phyloP scores from a whole-genome alignment of 2,329 filamentous ascomycete genomes.

The Colletotrichum chrysophilum region DNA sequence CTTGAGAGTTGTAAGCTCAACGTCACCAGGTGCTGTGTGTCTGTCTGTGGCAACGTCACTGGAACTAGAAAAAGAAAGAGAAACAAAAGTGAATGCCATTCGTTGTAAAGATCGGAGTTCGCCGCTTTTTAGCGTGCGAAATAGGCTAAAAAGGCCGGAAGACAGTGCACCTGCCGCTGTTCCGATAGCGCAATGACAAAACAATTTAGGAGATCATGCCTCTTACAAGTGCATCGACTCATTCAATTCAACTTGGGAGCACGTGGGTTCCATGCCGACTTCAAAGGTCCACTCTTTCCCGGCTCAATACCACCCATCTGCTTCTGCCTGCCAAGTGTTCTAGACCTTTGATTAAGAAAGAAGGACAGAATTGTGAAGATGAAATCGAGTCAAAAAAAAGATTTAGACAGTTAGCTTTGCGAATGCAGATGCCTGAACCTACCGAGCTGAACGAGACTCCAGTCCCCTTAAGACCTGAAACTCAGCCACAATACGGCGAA shows the following conservation, averaged over 20 bases:
- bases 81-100: no score
- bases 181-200: not conserved
- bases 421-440: not conserved
- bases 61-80: no score
- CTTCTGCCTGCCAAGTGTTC: not conserved
- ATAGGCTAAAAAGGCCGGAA: not conserved
- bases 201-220: not conserved
- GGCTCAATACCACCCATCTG: not conserved
- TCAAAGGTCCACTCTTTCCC: not conserved
- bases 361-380: not conserved
- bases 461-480: fast-evolving
- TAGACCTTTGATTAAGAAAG: not conserved
- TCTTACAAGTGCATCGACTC: fast-evolving
- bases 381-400: no score
- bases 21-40: not conserved
- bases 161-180: not conserved
- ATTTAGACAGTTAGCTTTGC: not conserved
- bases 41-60: not conserved
- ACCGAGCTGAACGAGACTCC: fast-evolving
- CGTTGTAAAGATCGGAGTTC: not conserved
- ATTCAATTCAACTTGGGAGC: not conserved
- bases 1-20: not conserved
- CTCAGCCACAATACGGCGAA: fast-evolving
- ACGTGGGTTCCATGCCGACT: not conserved
- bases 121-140: not conserved